Evolutionary conservation across 345 rosid species (phyloP), one percentile per base, ranked within the genome.

Genomic region (Populus deltoides): DNA sequence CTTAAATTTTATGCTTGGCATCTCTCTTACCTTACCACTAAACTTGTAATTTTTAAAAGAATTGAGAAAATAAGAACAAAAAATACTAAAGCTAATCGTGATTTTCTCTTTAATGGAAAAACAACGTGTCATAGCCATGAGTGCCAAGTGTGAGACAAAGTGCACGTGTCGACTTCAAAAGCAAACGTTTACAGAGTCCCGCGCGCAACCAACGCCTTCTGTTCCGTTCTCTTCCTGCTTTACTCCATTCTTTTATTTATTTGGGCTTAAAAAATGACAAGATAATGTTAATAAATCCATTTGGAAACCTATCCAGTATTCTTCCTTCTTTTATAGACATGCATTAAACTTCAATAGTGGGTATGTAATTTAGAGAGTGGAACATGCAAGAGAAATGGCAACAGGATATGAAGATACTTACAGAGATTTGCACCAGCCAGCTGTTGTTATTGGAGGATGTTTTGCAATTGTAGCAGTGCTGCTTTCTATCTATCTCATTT

Each of bases 401-500:
- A 22, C 86, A 2, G 72, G n/a, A 29, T 4, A 77, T 68, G 85
- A 78, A 17, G 75, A 77, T 65, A 74, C 84, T 17, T 92, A 87
- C 25, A 57, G 66, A 70, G 65, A 89, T 83, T 86, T 92, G 63
- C 92, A 89, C 74, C 80, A 70, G 10, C 90, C 91, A 17, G 94
- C 94, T 47, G 29, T 85, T 41, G 29, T 93, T 36, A 41, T 86
- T 61, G 98, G 89, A 72, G 98, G 93, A 66, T 86, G 91, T 80
- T 90, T 90, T 79, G 90, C 91, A 20, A 67, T 86, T 81, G 87
- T 83, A 47, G 92, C 98, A 0, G 79, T 88, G 47, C 27, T 75
- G 33, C 89, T 93, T 76, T 90, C 98, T 66, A 2, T 85, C 31
- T 83, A 81, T 73, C 90, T 88, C 80, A 86, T 85, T 65, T 55